Conservation (phyloP, 2,329 filamentous ascomycete species). For the Verticillium albo-atrum region DNA sequence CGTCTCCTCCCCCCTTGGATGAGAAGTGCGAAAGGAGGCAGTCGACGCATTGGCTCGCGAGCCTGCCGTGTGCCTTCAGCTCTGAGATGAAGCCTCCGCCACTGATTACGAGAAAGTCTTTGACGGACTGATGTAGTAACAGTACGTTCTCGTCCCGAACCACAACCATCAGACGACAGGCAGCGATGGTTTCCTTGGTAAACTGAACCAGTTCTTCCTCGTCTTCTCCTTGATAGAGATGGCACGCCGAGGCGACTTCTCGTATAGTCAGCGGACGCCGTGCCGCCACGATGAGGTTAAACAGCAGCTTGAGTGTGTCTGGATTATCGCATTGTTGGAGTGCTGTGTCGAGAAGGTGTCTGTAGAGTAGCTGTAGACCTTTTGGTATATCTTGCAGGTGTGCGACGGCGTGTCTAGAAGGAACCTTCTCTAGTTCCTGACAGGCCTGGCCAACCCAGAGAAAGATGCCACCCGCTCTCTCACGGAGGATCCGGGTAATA, state of each 20-base stretch:
- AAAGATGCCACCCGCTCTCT: background rate
- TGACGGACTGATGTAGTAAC: background rate
- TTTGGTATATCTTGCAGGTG: background rate
- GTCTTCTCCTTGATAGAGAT: background rate
- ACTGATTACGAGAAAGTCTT: background rate
- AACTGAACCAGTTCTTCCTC: background rate
- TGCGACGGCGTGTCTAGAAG: background rate
- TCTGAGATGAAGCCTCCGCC: background rate
- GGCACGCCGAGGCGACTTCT: background rate
- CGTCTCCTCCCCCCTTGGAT: background rate
- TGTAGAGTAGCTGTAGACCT: background rate
- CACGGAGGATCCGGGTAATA: background rate
- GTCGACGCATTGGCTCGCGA: background rate
- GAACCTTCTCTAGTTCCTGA: background rate
- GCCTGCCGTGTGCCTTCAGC: background rate
- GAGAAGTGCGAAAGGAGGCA: background rate
- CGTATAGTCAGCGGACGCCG: background rate
- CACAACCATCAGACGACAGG: slow-evolving; percentile 1
- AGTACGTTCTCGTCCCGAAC: slow-evolving; percentile 5
- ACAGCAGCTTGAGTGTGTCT: too few species aligned
- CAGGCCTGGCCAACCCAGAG: background rate
- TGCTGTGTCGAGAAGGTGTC: background rate
- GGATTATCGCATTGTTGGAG: too few species aligned
- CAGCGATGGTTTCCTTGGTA: background rate
- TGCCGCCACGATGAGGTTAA: too few species aligned